Conservation (phyloP, 805 yeast species). For the Starmerella scarabaei region DNA sequence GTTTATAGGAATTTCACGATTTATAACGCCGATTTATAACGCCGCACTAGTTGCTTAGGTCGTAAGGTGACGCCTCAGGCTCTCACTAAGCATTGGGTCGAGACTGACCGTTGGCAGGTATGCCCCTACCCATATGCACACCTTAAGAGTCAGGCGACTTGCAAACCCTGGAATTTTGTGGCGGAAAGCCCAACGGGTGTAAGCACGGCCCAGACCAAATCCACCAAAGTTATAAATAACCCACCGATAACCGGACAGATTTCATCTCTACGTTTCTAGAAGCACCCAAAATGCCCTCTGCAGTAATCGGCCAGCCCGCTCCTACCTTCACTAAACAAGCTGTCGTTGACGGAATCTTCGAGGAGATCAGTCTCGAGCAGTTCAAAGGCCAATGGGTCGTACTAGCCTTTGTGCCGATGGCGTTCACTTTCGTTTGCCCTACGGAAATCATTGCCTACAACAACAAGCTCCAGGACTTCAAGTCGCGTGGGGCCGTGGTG, state of each 20-base stretch:
- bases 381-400: conserved; percentile 98
- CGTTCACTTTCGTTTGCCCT: conserved; percentile 99
- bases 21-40: too few species aligned
- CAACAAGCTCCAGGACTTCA: conserved; percentile 82
- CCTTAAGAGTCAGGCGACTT: too few species aligned
- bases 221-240: too few species aligned
- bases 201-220: too few species aligned
- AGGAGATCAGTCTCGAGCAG: conserved; percentile 86
- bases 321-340: conserved; percentile 95
- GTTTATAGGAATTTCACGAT: too few species aligned
- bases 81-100: too few species aligned
- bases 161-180: too few species aligned
- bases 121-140: too few species aligned
- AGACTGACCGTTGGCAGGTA: too few species aligned
- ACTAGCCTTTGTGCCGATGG: conserved; percentile 94
- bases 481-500: conserved; percentile 74
- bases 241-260: background rate
- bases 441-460: conserved; percentile 98
- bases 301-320: conserved; percentile 80
- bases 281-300: conserved; percentile 54
- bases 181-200: too few species aligned
- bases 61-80: too few species aligned
- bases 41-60: too few species aligned
- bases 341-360: conserved; percentile 90
- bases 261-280: background rate